phyloP scores from a whole-genome alignment of 2,329 filamentous ascomycete species.

The Trichoderma arundinaceum region DNA sequence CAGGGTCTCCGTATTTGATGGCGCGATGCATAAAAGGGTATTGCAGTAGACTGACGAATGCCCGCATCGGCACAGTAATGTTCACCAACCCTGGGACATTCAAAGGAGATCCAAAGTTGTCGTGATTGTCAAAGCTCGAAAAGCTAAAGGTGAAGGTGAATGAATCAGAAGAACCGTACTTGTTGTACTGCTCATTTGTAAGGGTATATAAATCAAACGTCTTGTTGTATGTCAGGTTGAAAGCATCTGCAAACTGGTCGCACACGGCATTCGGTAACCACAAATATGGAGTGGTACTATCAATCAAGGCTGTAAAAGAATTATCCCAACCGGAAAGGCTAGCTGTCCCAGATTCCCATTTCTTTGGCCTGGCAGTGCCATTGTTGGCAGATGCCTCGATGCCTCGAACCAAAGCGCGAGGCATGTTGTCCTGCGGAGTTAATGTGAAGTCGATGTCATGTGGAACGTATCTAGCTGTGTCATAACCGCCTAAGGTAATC shows the following conservation, averaged over 20 bases:
- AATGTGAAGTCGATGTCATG: constrained; percentile 67
- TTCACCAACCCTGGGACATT: constrained; percentile 59
- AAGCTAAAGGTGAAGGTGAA: constrained; percentile 63
- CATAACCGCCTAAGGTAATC: constrained; percentile 73
- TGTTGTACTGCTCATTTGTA: constrained; percentile 59
- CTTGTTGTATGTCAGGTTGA: constrained; percentile 70
- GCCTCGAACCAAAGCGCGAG: constrained; percentile 65
- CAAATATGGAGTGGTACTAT: constrained; percentile 68
- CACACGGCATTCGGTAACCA: constrained; percentile 68
- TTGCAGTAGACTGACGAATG: constrained; percentile 57
- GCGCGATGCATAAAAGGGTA: constrained; percentile 55
- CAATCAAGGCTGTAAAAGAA: constrained; percentile 60
- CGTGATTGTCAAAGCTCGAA: constrained; percentile 59
- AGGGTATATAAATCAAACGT: constrained; percentile 69
- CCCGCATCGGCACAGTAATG: constrained; percentile 58
- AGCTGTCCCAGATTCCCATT: constrained; percentile 49
- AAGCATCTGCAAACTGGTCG: constrained; percentile 65
- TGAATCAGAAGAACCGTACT: constrained; percentile 52
- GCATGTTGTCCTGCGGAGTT: constrained; percentile 60
- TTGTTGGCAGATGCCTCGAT: constrained; percentile 51
- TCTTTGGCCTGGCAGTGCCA: constrained; percentile 38
- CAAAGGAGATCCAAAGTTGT: constrained; percentile 58
- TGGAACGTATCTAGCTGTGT: constrained; percentile 63
- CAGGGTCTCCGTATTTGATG: constrained; percentile 52
- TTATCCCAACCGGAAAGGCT: constrained; percentile 53